Base-by-base conservation (phyloP, 352 stramenopile species). In the Phytopythium boreale region DNA sequence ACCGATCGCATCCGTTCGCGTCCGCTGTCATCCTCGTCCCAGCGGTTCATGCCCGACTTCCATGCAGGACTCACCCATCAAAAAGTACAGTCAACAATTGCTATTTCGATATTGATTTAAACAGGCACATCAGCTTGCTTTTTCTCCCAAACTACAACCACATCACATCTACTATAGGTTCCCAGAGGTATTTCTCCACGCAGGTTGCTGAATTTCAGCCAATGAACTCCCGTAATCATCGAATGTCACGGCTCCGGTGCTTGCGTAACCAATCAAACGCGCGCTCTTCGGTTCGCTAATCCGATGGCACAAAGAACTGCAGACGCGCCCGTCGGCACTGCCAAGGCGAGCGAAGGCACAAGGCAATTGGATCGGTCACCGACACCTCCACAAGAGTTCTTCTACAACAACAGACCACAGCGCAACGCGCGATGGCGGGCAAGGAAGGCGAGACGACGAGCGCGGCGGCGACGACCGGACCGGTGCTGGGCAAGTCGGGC, bases 401-500 rank as follows among this genome's bases (percentile, higher is more conserved):
- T 50, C 49, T 56, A 34, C 29, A 34, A 7, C 7, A 34, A 7
- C 7, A 34, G 29, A 34, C 29, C 29, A 34, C 29, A n/a, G n/a
- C 29, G 7, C 29, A 8, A 34, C 29, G 27, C 11, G 49, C 37
- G 3, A 92, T 92, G 83, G 70, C 72, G 26, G 76, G 72, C 60
- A 89, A 89, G 64, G 65, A 75, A 51, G 71, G 41, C 50, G 58
- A 69, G 31, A 70, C 62, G 19, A 57, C 61, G 20, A 68, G 59
- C 14, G 72, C 64, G 22, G 46, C 61, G 51, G 62, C 74, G 52
- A 50, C 61, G 15, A 59, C 74, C 6, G 62, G 63, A 2, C 85
- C 84, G 1, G 73, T 92, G 61, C 56, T 97, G 29, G 89, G 89
- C 67, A 99, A 98, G 80, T 98, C 93, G 0, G 95, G 96, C 66